These are phyloP conservation scores for Amauroascus niger DNA, from an alignment of 2,329 filamentous ascomycete genomes.

Conservation along the genomic window DNA sequence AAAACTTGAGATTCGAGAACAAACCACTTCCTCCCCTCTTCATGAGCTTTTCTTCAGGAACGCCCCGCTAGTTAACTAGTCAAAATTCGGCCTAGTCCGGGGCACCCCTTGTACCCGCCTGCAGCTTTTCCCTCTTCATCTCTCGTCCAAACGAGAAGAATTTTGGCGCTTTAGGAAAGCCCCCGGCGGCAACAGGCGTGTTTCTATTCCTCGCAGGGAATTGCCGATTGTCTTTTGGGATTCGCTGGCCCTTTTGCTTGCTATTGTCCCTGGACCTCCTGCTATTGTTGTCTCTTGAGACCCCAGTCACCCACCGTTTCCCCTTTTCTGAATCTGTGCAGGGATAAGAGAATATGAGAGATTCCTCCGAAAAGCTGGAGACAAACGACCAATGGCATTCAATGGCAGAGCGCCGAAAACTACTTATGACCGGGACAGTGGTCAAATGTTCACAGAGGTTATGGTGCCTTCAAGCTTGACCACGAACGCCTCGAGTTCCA, in stretches of 20 bases:
- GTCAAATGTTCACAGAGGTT: slow-evolving; percentile 17
- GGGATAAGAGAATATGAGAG: not conserved
- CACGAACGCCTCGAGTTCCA: slow-evolving; percentile 7
- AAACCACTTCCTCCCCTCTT: too few relatives aligned
- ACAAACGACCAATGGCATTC: slow-evolving; percentile 7
- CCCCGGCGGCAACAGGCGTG: slow-evolving; percentile 2
- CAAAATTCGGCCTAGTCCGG: too few relatives aligned
- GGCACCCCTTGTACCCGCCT: too few relatives aligned
- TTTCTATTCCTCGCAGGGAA: not conserved
- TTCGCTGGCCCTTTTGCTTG: not conserved
- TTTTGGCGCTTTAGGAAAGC: too few relatives aligned
- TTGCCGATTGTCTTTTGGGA: not conserved
- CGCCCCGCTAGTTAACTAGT: too few relatives aligned
- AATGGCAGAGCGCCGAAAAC: not conserved
- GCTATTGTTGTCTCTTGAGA: not conserved
- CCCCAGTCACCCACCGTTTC: not conserved
- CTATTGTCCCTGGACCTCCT: slow-evolving; percentile 2
- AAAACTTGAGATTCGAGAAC: too few relatives aligned
- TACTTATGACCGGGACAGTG: slow-evolving; percentile 16
- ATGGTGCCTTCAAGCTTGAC: slow-evolving; percentile 9
- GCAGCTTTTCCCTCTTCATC: not conserved
- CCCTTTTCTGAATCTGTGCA: not conserved
- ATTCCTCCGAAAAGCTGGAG: not conserved
- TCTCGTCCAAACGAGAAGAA: not conserved
- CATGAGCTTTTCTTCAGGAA: too few relatives aligned